A percentile compares a stretch with the other conserved stretches of the same genome.
Conservation (phyloP, 2,329 filamentous ascomycete genomes). For the Exophiala bonariae region DNA sequence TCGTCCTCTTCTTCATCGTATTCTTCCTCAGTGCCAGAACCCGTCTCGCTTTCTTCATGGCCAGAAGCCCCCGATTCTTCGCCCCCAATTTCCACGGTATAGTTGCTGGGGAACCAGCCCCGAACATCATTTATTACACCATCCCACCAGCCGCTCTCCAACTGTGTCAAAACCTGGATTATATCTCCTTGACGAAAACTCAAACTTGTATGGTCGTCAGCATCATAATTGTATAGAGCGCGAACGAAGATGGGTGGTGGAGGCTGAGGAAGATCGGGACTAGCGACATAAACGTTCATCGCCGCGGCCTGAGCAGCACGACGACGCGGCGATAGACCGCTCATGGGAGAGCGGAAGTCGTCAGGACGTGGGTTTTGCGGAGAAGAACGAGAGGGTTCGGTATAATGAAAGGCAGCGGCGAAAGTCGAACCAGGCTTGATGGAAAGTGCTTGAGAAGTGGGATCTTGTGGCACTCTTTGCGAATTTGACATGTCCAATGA, state of each 20-base stretch:
- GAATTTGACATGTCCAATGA: constrained; percentile 18
- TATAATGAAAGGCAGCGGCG: constrained; percentile 44
- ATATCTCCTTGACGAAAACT: constrained; percentile 97
- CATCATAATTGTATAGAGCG: constrained; percentile 96
- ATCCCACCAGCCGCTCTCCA: constrained; percentile 99
- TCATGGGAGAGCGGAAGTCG: constrained; percentile 18
- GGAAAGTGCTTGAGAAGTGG: constrained; percentile 12
- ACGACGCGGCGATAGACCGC: constrained; percentile 26
- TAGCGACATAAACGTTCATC: constrained; percentile 55
- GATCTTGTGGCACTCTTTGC: constrained; percentile 21
- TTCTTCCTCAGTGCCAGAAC: constrained; percentile 59
- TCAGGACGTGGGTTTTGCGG: constrained; percentile 12
- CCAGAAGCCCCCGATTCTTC: constrained; percentile 34
- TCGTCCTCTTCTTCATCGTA: constrained; percentile 67
- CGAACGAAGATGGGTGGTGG: constrained; percentile 75
- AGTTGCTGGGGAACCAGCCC: constrained; percentile 99
- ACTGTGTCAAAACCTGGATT: constrained; percentile 96
- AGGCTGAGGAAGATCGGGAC: constrained; percentile 38
- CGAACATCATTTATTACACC: constrained; percentile 94
- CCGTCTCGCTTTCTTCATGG: constrained; percentile 54
- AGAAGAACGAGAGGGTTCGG: constrained; percentile 30
- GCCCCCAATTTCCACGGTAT: constrained; percentile 84
- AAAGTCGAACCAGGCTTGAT: constrained; percentile 24
- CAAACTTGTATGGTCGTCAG: constrained; percentile 92
- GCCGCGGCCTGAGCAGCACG: constrained; percentile 28